Evolutionary conservation across 768 basidiomycete species (phyloP), one percentile per base, ranked within the genome.

Genomic region (Trametes coccinea): DNA sequence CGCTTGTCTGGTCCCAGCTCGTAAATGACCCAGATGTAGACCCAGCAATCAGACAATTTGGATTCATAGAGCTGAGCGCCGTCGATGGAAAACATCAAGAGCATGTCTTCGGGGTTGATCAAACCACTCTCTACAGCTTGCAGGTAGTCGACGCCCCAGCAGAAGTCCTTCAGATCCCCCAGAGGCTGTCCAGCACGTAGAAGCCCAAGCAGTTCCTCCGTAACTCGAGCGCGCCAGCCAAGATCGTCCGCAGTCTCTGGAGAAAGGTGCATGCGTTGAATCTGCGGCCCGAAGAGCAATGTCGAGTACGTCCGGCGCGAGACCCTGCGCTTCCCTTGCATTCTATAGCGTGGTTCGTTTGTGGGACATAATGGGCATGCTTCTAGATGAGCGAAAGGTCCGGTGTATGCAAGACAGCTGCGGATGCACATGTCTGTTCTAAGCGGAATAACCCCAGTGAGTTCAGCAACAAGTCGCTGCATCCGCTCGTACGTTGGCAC

Each of bases 381-480:
- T 0, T 76, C 67, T 0, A 75, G 60, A 1, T 69, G n/a, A 2
- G 53, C 47, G 17, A 70, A 77, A 0, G 76, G 77, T 0, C 80
- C 77, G 0, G 75, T 78, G 52, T 71, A 82, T 1, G 74, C 75
- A 22, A 71, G 34, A 60, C 80, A 82, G 0, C 73, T 71, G 11
- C 78, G 73, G 0, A 72, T 62, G 47, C 80, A 82, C 78, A 82
- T 82, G 56, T 81, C 72, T 3, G 74, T 53, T 0, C 48, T 5
- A 2, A 80, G 48, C 0, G 75, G 61, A 9, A 71, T 60, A 2
- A 82, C 66, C 0, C 82, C 77, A 8, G 14, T 55, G 54, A 45
- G 34, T 16, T 55, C 54, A 5, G 29, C 41, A 2, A 45, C 54
- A 1, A n/a, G 3, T 4, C 17, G 11, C 16, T 54, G 11, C 27